Evolutionary conservation across 306 rosid species (phyloP).

Genomic region (Trichosanthes truncata): DNA sequence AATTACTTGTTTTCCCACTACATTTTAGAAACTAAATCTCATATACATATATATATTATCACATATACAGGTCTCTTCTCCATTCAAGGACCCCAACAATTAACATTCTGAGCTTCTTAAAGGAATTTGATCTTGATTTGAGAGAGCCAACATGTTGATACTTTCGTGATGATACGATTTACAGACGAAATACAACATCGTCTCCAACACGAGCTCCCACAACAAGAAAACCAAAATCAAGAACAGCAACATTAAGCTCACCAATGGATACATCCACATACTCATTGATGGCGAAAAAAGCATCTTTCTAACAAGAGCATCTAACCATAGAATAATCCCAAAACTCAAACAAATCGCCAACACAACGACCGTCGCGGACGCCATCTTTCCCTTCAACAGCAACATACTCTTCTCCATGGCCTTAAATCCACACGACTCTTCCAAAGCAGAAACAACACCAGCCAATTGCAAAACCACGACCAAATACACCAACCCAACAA

Average conservation of each 20-base stretch:
- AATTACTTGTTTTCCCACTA: background rate
- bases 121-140: slow-evolving; percentile 41
- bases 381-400: slow-evolving; percentile 49
- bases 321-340: background rate
- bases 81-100: background rate
- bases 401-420: slow-evolving; percentile 61
- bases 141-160: slow-evolving; percentile 52
- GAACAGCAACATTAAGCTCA: slow-evolving; percentile 16
- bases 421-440: slow-evolving; percentile 38
- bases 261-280: slow-evolving; percentile 17
- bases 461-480: slow-evolving; percentile 51
- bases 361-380: slow-evolving; percentile 17
- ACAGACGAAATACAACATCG: slow-evolving; percentile 68
- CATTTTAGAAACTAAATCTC: background rate
- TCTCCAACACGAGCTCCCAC: slow-evolving; percentile 43
- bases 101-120: slow-evolving; percentile 22
- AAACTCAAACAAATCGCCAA: background rate
- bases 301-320: background rate
- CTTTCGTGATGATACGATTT: slow-evolving; percentile 70
- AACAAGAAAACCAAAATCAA: slow-evolving; percentile 27
- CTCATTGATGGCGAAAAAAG: slow-evolving; percentile 14
- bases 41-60: background rate
- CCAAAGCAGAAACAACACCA: slow-evolving; percentile 52
- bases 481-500: slow-evolving; percentile 37
- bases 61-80: background rate